Conservation (phyloP, 768 basidiomycete genomes). For the Pleurotus sapidus region DNA sequence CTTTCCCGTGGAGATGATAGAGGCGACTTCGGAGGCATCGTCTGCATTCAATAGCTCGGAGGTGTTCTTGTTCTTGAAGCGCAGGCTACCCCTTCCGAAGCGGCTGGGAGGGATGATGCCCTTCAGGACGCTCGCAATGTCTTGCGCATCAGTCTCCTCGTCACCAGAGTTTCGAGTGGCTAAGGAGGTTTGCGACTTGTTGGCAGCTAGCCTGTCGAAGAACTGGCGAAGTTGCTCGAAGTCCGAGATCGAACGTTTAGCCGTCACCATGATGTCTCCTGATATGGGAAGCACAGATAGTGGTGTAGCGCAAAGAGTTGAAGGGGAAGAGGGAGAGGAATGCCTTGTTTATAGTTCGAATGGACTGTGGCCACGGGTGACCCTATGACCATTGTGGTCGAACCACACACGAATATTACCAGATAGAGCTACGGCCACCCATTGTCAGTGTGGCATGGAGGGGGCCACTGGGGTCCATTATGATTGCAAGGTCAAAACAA, state of each 20-base stretch:
- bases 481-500: no score
- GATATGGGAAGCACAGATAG: background rate
- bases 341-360: background rate
- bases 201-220: constrained; percentile 51
- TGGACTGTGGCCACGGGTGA: no score
- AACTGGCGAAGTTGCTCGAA: constrained; percentile 52
- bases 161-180: constrained; percentile 19
- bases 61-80: background rate
- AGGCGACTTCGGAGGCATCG: constrained; percentile 22
- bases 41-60: constrained; percentile 2
- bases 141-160: constrained; percentile 27
- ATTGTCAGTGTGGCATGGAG: no score
- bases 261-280: background rate
- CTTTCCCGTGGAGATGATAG: constrained; percentile 21
- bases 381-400: background rate
- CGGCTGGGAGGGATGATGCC: constrained; percentile 23
- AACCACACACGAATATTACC: background rate
- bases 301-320: background rate
- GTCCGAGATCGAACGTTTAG: constrained; percentile 32
- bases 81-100: constrained; percentile 17
- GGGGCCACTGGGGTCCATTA: no score
- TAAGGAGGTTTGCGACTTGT: constrained; percentile 29
- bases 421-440: no score
- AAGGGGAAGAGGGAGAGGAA: background rate
- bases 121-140: constrained; percentile 33